A percentile compares a stretch with the other conserved stretches of the same genome.
phyloP scores from a whole-genome alignment of 192 early-diverging fungal genomes.

The Podila minutissima region DNA sequence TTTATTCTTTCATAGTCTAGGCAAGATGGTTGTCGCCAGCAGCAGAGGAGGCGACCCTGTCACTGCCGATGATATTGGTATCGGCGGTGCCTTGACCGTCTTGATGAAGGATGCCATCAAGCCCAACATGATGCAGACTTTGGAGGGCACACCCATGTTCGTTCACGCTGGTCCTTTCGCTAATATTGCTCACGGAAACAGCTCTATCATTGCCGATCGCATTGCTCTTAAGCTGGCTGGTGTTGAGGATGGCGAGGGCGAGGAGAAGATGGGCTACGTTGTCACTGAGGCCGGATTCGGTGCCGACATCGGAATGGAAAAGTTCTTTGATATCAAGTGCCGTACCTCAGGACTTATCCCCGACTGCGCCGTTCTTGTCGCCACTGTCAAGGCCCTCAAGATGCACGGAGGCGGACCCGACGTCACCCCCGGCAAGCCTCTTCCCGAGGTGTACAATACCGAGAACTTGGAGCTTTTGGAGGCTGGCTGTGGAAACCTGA shows the following conservation, averaged over 20 bases:
- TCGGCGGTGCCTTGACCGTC: conserved; percentile 94
- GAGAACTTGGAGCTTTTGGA: conserved; percentile 90
- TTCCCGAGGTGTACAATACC: conserved; percentile 87
- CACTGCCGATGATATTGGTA: conserved; percentile 96
- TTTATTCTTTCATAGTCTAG: conserved; percentile 55
- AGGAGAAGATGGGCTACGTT: conserved; percentile 81
- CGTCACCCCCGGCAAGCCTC: conserved; percentile 88
- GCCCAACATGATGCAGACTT: conserved; percentile 98
- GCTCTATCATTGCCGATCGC: conserved; percentile 93
- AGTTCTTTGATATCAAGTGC: conserved; percentile 99
- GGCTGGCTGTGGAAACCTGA: conserved; percentile 87
- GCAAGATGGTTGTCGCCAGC: conserved; percentile 94
- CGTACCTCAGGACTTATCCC: conserved; percentile 88
- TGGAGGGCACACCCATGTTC: conserved; percentile 99
- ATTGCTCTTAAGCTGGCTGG: conserved; percentile 96
- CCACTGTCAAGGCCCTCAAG: conserved; percentile 94
- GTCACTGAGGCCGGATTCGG: conserved; percentile 99
- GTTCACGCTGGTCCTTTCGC: conserved; percentile 99
- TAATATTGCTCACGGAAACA: conserved; percentile 99
- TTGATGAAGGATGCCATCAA: conserved; percentile 99
- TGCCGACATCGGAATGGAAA: conserved; percentile 99
- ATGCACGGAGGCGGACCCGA: conserved; percentile 98
- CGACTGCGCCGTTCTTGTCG: conserved; percentile 91
- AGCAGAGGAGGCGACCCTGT: conserved; percentile 84
- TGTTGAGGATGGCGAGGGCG: conserved; percentile 64